A percentile compares a stretch with the other conserved stretches of the same genome.
phyloP scores from a whole-genome alignment of 768 basidiomycete species.

The Amanita muscaria region DNA sequence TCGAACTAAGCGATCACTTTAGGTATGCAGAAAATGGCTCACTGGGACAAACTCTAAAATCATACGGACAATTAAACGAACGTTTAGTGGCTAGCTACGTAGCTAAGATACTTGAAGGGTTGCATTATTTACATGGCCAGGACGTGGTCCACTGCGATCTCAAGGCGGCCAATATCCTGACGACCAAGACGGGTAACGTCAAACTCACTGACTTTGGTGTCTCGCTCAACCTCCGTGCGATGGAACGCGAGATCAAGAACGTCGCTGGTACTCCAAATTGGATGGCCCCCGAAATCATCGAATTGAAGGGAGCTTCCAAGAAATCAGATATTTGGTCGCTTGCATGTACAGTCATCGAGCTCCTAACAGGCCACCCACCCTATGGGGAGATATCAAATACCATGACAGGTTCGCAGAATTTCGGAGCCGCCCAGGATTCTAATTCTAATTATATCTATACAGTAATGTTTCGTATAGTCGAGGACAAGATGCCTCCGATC shows the following conservation, averaged over 20 bases:
- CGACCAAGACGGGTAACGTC: constrained; percentile 95
- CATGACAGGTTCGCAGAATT: constrained; percentile 65
- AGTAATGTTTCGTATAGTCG: constrained; percentile 98
- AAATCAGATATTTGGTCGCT: constrained; percentile 96
- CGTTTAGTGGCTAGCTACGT: constrained; percentile 87
- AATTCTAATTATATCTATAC: constrained; percentile 11
- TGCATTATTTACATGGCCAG: constrained; percentile 84
- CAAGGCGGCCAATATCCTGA: constrained; percentile 98
- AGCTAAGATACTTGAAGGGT: constrained; percentile 92
- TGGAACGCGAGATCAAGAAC: constrained; percentile 78
- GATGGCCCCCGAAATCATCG: constrained; percentile 99
- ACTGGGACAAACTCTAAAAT: constrained; percentile 83
- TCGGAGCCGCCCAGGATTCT: constrained; percentile 7
- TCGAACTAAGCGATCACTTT: constrained; percentile 9
- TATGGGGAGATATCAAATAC: constrained; percentile 84
- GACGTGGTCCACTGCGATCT: constrained; percentile 96
- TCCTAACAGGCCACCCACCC: constrained; percentile 87
- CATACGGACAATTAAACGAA: constrained; percentile 92
- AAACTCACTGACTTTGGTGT: constrained; percentile 98
- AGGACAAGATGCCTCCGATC: constrained; percentile 81
- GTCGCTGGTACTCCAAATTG: constrained; percentile 96
- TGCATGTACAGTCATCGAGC: constrained; percentile 89
- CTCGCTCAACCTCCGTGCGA: constrained; percentile 87
- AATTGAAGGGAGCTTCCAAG: constrained; percentile 86
- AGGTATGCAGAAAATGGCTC: constrained; percentile 97